Percentiles rank a stretch among this genome's conserved stretches.
phyloP scores from a whole-genome alignment of 169 alveolate species.

The Eimeria sp. region DNA sequence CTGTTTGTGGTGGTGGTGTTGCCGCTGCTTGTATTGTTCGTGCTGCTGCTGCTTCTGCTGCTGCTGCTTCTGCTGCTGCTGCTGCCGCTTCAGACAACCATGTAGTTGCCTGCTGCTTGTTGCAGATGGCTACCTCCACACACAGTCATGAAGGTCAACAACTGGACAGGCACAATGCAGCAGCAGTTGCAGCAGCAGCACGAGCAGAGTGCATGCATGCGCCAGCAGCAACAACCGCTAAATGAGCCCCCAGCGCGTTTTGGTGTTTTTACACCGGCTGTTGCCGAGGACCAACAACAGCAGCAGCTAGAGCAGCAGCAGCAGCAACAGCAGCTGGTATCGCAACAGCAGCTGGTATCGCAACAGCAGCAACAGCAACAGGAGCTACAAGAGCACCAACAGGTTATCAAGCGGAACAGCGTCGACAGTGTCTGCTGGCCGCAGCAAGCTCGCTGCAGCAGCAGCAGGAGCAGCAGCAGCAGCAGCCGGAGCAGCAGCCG shows the following conservation, averaged over 20 bases:
- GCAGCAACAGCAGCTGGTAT: constrained; percentile 19
- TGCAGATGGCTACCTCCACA: constrained; percentile 5
- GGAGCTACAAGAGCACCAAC: neutral
- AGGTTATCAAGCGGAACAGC: neutral
- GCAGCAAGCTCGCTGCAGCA: neutral
- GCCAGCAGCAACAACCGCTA: neutral
- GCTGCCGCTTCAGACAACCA: constrained; percentile 9
- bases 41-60: constrained; percentile 23
- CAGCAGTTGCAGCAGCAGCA: constrained; percentile 43
- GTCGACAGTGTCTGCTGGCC: neutral
- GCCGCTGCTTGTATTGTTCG: neutral
- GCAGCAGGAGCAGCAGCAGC: constrained; percentile 28
- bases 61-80: constrained; percentile 34
- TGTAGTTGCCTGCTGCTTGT: neutral
- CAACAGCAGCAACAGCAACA: constrained; percentile 24
- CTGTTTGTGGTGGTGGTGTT: neutral
- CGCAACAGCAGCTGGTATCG: too few relatives aligned
- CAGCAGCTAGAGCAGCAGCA: constrained; percentile 33
- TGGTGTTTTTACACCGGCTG: neutral
- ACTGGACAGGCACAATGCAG: neutral
- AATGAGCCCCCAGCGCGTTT: neutral
- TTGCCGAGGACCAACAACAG: neutral
- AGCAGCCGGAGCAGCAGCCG: constrained; percentile 21
- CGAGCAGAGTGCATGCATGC: neutral
- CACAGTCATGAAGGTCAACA: neutral